Percentiles rank a stretch among this genome's conserved stretches.
These are phyloP conservation scores for Coemansia sp. DNA, from an alignment of 192 early-diverging fungal genomes.

Conservation along the genomic window DNA sequence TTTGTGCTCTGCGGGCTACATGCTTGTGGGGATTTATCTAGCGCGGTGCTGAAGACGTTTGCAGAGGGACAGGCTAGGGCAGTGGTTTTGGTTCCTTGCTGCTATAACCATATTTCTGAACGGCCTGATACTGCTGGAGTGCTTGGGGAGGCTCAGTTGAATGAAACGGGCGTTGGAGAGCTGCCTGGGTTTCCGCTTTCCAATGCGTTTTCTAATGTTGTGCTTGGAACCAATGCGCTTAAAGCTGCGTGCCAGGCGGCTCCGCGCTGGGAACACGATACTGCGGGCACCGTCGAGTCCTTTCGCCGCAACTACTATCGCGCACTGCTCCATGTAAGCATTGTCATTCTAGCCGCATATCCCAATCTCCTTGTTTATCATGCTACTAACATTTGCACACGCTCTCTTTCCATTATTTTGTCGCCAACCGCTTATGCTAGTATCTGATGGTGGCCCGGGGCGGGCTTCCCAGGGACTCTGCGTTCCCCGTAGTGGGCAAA, in stretches of 20 bases:
- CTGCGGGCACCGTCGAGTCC: constrained; percentile 52
- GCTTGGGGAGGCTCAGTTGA: neutral
- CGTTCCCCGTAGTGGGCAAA: constrained; percentile 58
- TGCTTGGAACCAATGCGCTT: constrained; percentile 59
- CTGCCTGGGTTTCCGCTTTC: constrained; percentile 30
- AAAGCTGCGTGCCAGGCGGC: constrained; percentile 80
- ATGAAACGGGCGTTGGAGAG: neutral
- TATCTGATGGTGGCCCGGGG: constrained; percentile 58
- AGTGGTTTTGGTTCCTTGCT: constrained; percentile 75
- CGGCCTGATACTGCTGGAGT: neutral
- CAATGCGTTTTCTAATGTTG: constrained; percentile 7
- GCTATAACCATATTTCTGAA: constrained; percentile 80
- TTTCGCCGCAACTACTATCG: constrained; percentile 72
- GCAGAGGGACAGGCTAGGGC: constrained; percentile 53
- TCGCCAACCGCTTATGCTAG: neutral
- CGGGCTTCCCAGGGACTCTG: constrained; percentile 32
- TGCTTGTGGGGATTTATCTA: constrained; percentile 79
- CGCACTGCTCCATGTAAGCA: constrained; percentile 59
- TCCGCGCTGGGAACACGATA: constrained; percentile 64
- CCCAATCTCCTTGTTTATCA: too few relatives aligned
- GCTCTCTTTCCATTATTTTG: too few relatives aligned
- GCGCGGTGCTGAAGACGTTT: constrained; percentile 65
- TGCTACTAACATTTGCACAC: too few relatives aligned
- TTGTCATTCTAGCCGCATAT: neutral
- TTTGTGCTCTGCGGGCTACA: constrained; percentile 83